These are phyloP conservation scores for Aspergillus pseudonomiae DNA, from an alignment of 2,329 filamentous ascomycete species.

Conservation along the genomic window DNA sequence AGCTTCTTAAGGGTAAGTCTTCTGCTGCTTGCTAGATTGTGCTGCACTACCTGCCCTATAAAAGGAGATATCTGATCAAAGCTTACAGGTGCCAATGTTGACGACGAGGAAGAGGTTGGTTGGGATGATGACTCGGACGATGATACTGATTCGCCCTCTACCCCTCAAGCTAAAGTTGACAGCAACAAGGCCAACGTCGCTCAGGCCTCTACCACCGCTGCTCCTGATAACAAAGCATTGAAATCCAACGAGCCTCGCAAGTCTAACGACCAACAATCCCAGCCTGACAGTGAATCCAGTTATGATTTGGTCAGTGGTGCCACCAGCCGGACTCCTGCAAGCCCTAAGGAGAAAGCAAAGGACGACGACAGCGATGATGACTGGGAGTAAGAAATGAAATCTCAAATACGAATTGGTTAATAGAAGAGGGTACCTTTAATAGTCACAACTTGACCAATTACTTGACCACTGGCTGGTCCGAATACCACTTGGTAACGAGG, in stretches of 20 bases:
- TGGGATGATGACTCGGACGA: slow-evolving; percentile 74
- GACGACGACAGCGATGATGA: slow-evolving; percentile 70
- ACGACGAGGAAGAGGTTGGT: slow-evolving; percentile 71
- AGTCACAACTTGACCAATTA: neutral
- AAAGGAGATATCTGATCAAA: slow-evolving; percentile 11
- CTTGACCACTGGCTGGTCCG: slow-evolving; percentile 21
- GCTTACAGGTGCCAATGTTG: slow-evolving; percentile 46
- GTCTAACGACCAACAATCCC: slow-evolving; percentile 86
- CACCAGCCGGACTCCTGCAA: slow-evolving; percentile 75
- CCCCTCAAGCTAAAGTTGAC: slow-evolving; percentile 46
- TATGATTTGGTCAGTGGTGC: slow-evolving; percentile 90
- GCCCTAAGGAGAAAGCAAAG: slow-evolving; percentile 57
- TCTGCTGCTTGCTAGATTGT: slow-evolving; percentile 13
- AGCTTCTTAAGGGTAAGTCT: slow-evolving; percentile 81
- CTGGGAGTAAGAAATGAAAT: slow-evolving; percentile 63
- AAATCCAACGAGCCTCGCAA: slow-evolving; percentile 68
- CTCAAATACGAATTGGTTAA: neutral
- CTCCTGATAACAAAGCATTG: slow-evolving; percentile 46
- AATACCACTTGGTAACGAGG: slow-evolving; percentile 3
- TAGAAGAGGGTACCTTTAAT: slow-evolving; percentile 4
- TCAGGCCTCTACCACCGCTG: slow-evolving; percentile 35
- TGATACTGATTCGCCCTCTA: slow-evolving; percentile 48
- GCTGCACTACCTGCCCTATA: neutral
- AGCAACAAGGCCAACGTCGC: slow-evolving; percentile 30
- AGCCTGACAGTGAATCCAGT: slow-evolving; percentile 90